Evolutionary conservation across 176 grass and related monocot species (phyloP), one percentile per base, ranked within the genome.

Genomic region (Avena sativa): DNA sequence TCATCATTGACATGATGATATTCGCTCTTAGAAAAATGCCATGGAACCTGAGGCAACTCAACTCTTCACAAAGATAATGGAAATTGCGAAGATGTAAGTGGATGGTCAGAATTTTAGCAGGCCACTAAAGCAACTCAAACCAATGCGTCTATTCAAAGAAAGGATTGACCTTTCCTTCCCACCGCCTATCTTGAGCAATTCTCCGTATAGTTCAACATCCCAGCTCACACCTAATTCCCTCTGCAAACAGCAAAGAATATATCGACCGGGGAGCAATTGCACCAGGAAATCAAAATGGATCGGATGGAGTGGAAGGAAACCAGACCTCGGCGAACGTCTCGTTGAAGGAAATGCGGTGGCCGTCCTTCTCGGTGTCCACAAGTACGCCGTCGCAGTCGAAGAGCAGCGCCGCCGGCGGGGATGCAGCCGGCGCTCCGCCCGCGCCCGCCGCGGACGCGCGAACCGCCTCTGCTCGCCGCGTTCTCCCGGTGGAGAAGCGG

Each of bases 361-460:
- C 93, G 66, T 98, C 93, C 90, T 95, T 98, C 90, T 98, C 96
- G 0, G 96, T 98, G 79, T 98, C 96, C 51, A 95, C 96, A 49
- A 98, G 93, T 87, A 98, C 96, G 65, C 96, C 96, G 43, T 98
- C 93, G 77, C 96, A 98, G 48, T 98, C 96, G 66, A 98, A 98
- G 16, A 98, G 89, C 56, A 98, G 82, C 60, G 92, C 96, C 53
- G 87, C 86, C 60, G 92, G 96, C 2, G 91, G 90, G 20, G 85
- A 14, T 4, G 88, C 23, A 5, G 81, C 80, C 5, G 66, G 32
- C 4, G 74, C 32, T 8, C 9, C 76, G 59, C 23, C 16, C 10
- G 32, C 58, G 2, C 5, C 64, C 0, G 64, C 64, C 2, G 81
- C 81, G 9, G 57, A 64, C 26, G 40, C 76, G 50, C 59, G 50